These are phyloP conservation scores for Candida lessepsii DNA, from an alignment of 805 yeast genomes.

Conservation along the genomic window DNA sequence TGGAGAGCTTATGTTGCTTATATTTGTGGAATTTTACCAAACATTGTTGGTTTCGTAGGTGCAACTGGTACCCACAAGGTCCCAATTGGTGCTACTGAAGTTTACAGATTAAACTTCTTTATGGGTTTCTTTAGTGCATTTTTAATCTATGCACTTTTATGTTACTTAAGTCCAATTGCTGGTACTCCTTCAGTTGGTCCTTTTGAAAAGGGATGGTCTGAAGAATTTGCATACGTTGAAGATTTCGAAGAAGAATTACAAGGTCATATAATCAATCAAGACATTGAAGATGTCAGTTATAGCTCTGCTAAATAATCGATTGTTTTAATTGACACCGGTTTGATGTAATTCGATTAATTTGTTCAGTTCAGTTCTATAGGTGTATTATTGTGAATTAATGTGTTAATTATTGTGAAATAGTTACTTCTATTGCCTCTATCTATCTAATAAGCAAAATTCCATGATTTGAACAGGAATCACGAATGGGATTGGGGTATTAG, in stretches of 20 bases:
- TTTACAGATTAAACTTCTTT: conserved; percentile 73
- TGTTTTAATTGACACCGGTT: too few relatives aligned
- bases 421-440: too few relatives aligned
- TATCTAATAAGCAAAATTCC: too few relatives aligned
- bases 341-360: not conserved
- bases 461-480: too few relatives aligned
- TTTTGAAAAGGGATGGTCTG: conserved; percentile 60
- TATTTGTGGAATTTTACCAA: conserved; percentile 75
- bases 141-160: conserved; percentile 51
- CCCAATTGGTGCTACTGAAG: conserved; percentile 73
- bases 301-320: conserved; percentile 18
- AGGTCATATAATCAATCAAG: conserved; percentile 25
- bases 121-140: conserved; percentile 68
- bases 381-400: not conserved
- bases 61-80: conserved; percentile 69
- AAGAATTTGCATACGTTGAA: conserved; percentile 63
- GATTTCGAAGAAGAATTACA: conserved; percentile 49
- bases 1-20: conserved; percentile 87
- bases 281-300: conserved; percentile 13
- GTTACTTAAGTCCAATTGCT: conserved; percentile 51
- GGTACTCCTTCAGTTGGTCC: conserved; percentile 34
- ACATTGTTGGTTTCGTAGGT: conserved; percentile 85
- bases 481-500: too few relatives aligned
- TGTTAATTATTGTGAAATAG: not conserved
- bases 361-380: conserved; percentile 3